Conservation (phyloP, 2,329 filamentous ascomycete species). For the Chaetomiaceae sp. region DNA sequence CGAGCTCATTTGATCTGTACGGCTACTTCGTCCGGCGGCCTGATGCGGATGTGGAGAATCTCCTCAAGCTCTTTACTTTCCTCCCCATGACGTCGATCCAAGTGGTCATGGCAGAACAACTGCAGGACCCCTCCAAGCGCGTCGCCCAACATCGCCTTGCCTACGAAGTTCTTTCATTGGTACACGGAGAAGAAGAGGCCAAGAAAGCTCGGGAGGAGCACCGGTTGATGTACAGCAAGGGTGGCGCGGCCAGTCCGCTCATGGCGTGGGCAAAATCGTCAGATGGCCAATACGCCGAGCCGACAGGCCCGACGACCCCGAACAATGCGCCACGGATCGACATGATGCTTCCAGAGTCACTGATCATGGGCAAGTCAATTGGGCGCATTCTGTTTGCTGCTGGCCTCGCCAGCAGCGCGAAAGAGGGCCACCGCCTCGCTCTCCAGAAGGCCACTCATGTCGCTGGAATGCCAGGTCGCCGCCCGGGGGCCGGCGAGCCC, state of each 20-base stretch:
- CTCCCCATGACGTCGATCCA: slow-evolving; percentile 66
- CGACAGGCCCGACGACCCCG: slow-evolving; percentile 24
- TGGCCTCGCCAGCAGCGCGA: slow-evolving; percentile 52
- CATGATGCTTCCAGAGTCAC: slow-evolving; percentile 53
- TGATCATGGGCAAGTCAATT: slow-evolving; percentile 52
- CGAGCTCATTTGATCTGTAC: slow-evolving; percentile 80
- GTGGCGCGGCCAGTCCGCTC: not conserved
- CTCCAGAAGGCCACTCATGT: slow-evolving; percentile 55
- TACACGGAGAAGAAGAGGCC: slow-evolving; percentile 67
- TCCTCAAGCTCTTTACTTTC: slow-evolving; percentile 89
- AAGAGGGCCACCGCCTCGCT: slow-evolving; percentile 56
- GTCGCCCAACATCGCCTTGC: slow-evolving; percentile 80
- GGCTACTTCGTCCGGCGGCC: slow-evolving; percentile 81
- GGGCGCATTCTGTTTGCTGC: slow-evolving; percentile 55
- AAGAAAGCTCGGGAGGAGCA: slow-evolving; percentile 55
- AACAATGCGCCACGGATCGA: slow-evolving; percentile 50
- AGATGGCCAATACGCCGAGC: slow-evolving; percentile 22
- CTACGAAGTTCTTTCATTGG: slow-evolving; percentile 71
- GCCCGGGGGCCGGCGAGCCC: slow-evolving; percentile 20
- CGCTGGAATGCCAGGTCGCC: slow-evolving; percentile 44
- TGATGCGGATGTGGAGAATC: slow-evolving; percentile 74
- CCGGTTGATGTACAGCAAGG: slow-evolving; percentile 43
- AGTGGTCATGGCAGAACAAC: slow-evolving; percentile 63
- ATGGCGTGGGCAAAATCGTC: slow-evolving; percentile 9
- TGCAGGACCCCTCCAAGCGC: slow-evolving; percentile 62